Evolutionary conservation across 1,284 basidiomycete species (phyloP).

Genomic region (Boletus semigastroideus): DNA sequence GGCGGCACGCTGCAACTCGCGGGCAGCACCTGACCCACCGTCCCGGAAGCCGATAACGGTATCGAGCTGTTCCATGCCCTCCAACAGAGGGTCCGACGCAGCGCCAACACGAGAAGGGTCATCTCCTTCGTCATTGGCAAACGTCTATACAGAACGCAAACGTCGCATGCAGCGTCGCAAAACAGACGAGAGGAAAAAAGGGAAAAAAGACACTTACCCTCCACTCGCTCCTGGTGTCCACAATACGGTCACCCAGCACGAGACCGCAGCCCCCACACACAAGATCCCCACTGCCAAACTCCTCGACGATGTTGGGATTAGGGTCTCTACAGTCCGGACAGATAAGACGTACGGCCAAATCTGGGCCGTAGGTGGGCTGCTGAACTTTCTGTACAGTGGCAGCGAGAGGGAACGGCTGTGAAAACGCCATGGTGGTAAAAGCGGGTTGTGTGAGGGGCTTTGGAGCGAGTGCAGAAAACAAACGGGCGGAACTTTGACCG

Average conservation of each 20-base stretch:
- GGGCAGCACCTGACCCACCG: slow-evolving; percentile 89
- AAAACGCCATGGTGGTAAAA: slow-evolving; percentile 43
- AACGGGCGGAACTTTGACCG: slow-evolving; percentile 10
- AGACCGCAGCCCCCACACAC: slow-evolving; percentile 97
- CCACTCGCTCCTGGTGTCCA: slow-evolving; percentile 99
- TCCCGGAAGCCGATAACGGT: slow-evolving; percentile 95
- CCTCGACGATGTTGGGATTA: slow-evolving; percentile 93
- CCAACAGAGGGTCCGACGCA: slow-evolving; percentile 89
- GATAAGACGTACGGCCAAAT: slow-evolving; percentile 87
- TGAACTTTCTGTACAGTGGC: slow-evolving; percentile 47
- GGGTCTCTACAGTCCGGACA: slow-evolving; percentile 95
- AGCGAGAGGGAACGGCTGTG: slow-evolving; percentile 74
- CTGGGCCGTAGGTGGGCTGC: slow-evolving; percentile 67
- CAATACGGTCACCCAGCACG: slow-evolving; percentile 93
- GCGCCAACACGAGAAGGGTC: slow-evolving; percentile 99
- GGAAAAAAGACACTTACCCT: slow-evolving; percentile 60
- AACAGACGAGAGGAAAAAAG: slow-evolving; percentile 4
- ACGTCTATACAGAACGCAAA: slow-evolving; percentile 64
- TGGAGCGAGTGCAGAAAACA: slow-evolving; percentile 20
- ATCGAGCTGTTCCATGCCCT: slow-evolving; percentile 91
- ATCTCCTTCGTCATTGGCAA: slow-evolving; percentile 98
- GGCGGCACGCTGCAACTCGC: slow-evolving; percentile 89
- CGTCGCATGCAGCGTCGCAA: slow-evolving; percentile 27
- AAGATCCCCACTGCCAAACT: slow-evolving; percentile 96
- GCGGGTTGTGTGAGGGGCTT: slow-evolving; percentile 14